Conservation (phyloP, 2,329 filamentous ascomycete genomes). For the Colletotrichum noveboracense region DNA sequence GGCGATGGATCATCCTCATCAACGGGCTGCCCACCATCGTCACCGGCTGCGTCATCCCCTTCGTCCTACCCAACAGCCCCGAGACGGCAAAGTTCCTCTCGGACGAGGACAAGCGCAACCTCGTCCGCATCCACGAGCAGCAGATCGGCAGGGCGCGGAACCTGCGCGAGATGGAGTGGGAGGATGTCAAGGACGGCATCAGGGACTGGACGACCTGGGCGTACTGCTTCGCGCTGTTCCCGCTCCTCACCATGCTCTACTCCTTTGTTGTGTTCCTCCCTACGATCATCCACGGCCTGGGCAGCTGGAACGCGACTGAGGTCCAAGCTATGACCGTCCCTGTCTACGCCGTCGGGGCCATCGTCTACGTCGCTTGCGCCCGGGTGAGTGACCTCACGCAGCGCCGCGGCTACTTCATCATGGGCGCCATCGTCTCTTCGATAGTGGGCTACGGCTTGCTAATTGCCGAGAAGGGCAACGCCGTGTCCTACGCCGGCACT, state of each 20-base stretch:
- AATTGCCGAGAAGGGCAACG: neutral
- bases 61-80: slow-evolving; percentile 50
- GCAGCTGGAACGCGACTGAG: slow-evolving; percentile 58
- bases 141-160: slow-evolving; percentile 30
- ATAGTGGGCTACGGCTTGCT: slow-evolving; percentile 9
- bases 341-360: slow-evolving; percentile 68
- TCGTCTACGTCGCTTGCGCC: slow-evolving; percentile 63
- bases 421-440: neutral
- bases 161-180: slow-evolving; percentile 31
- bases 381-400: slow-evolving; percentile 46
- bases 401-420: slow-evolving; percentile 24
- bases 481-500: slow-evolving; percentile 41
- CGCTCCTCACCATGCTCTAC: slow-evolving; percentile 34
- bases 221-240: slow-evolving; percentile 34
- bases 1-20: slow-evolving; percentile 71
- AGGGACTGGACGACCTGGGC: slow-evolving; percentile 34
- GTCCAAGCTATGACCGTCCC: slow-evolving; percentile 73
- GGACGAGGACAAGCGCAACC: slow-evolving; percentile 46
- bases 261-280: slow-evolving; percentile 36
- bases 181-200: slow-evolving; percentile 32
- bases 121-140: slow-evolving; percentile 28
- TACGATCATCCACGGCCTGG: slow-evolving; percentile 66
- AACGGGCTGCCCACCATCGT: slow-evolving; percentile 59
- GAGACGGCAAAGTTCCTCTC: slow-evolving; percentile 56
- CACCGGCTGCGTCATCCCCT: slow-evolving; percentile 25